These are phyloP conservation scores for Coemansia javaensis DNA, from an alignment of 192 early-diverging fungal genomes.

Conservation along the genomic window DNA sequence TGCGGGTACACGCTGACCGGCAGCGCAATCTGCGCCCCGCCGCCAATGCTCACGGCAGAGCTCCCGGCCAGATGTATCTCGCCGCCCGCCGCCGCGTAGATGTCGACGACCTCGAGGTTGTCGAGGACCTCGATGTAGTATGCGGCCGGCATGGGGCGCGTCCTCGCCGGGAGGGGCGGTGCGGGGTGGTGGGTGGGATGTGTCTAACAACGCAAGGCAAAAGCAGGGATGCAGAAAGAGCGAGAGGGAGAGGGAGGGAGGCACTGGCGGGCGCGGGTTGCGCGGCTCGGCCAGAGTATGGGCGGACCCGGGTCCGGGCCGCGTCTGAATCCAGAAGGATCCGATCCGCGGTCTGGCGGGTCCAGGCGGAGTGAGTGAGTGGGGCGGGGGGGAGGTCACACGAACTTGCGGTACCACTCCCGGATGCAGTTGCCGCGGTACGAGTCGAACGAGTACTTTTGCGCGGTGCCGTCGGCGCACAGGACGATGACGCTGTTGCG, in stretches of 20 bases:
- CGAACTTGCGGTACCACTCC: conserved; percentile 53
- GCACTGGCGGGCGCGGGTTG: no score
- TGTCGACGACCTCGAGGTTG: conserved; percentile 36
- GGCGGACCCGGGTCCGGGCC: no score
- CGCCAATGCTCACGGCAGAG: background rate
- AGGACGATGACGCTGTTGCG: conserved; percentile 74
- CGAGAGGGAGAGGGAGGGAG: no score
- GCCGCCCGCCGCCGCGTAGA: conserved; percentile 14
- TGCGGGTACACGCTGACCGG: conserved; percentile 11
- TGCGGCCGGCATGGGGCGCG: conserved; percentile 16
- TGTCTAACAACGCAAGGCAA: no score
- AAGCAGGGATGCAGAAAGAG: no score
- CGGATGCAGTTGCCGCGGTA: conserved; percentile 46
- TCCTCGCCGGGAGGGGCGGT: no score
- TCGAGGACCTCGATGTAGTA: conserved; percentile 42
- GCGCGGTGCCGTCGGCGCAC: conserved; percentile 83
- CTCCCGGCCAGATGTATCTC: background rate
- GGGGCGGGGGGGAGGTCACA: conserved; percentile 7
- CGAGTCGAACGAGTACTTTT: conserved; percentile 79
- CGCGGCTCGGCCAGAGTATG: no score
- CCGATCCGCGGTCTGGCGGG: no score
- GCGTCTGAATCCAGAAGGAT: no score
- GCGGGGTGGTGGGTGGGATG: no score
- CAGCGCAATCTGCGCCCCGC: background rate
- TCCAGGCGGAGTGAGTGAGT: no score